Base-by-base conservation (phyloP, 1,284 basidiomycete genomes). In the Puccinia sorghi region DNA sequence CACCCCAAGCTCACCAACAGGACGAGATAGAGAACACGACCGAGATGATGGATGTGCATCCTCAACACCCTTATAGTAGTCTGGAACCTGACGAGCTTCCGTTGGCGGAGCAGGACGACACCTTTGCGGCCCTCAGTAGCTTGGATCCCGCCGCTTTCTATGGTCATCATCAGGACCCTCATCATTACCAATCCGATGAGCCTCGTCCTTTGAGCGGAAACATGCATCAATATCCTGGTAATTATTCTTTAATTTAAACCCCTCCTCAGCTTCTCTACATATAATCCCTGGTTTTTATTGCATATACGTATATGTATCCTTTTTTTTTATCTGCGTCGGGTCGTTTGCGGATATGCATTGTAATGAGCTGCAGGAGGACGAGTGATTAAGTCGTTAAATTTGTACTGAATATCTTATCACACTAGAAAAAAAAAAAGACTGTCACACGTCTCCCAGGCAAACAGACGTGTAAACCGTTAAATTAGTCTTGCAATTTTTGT, bases 61-160 rank as follows among this genome's bases (percentile, higher is more conserved):
- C 46, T 6, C 11, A 5, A 11, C 48, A 50, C 25, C n/a, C n/a
- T n/a, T n/a, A n/a, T n/a, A 69, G 66, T 43, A 71, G 69, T 20
- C 4, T 54, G 37, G 69, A 71, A 22, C 20, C 43, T 9, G 69
- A 71, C 37, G 48, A 54, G 6, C 27, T 32, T 3, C 69, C 48
- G 27, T 11, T 11, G 7, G 50, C 39, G 15, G 56, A 59, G 37
- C 64, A 59, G 17, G 75, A 77, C 61, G 76, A 79, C 52, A 67
- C 76, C 13, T 79, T 72, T 66, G 67, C 76, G n/a, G 76, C 43
- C 25, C 67, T 79, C 13, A 54, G 76, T 56, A 63, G 41, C 50
- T 46, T 79, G 13, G 76, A 79, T 22, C 76, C 76, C 25, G n/a
- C 69, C 25, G 76, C 69, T 37, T 79, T 79, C 52, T 64, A 27